These are phyloP conservation scores for Amanita inopinata DNA, from an alignment of 768 basidiomycete genomes.

Conservation along the genomic window DNA sequence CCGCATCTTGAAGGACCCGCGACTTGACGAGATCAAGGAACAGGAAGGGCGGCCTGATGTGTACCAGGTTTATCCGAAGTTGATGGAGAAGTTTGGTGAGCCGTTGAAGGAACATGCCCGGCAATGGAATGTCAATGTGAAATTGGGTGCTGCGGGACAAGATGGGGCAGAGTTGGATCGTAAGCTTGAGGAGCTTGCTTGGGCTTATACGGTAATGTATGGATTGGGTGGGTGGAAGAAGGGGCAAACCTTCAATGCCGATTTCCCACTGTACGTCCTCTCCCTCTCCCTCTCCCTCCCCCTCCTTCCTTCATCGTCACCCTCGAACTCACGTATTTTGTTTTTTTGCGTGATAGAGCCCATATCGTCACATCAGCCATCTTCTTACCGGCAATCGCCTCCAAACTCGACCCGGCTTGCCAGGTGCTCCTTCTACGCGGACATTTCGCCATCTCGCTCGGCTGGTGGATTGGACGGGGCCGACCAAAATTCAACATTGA, in stretches of 20 bases:
- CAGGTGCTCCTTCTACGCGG: conserved; percentile 37
- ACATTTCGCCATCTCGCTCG: conserved; percentile 39
- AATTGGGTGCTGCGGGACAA: not conserved
- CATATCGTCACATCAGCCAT: conserved; percentile 50
- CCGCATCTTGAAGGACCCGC: conserved; percentile 34
- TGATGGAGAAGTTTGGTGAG: conserved; percentile 23
- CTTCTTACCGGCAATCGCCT: conserved; percentile 36
- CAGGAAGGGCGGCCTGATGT: no score
- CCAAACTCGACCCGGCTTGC: conserved; percentile 23
- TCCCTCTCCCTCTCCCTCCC: not conserved
- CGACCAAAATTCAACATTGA: conserved; percentile 36
- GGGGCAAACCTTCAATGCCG: conserved; percentile 27
- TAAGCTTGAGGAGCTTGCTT: conserved; percentile 44
- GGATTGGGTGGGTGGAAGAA: conserved; percentile 23
- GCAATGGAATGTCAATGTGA: conserved; percentile 16
- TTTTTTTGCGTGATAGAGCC: conserved; percentile 36
- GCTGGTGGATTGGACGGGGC: conserved; percentile 45
- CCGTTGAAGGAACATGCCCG: conserved; percentile 22
- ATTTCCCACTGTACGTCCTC: conserved; percentile 40
- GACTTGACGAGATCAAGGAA: conserved; percentile 14
- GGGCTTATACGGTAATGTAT: conserved; percentile 36
- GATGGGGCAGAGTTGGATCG: conserved; percentile 23
- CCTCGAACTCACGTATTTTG: no score
- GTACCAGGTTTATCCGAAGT: conserved; percentile 17
- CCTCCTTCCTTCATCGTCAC: no score